These are phyloP conservation scores for Pestalotiopsis fici DNA, from an alignment of 2,329 filamentous ascomycete species.

Conservation along the genomic window DNA sequence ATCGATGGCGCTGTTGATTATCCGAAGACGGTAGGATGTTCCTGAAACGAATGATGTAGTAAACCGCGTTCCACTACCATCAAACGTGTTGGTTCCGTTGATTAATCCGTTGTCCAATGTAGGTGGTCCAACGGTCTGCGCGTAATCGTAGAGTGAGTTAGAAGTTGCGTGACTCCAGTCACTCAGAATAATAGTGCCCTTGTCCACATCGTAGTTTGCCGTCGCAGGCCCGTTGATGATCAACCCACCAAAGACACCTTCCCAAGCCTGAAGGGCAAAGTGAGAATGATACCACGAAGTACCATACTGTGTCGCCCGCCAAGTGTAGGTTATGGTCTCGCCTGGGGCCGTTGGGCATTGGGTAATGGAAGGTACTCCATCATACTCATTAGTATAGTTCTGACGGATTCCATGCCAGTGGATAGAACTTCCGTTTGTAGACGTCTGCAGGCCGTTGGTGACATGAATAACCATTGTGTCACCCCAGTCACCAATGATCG, in stretches of 20 bases:
- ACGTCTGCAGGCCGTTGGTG: constrained; percentile 43
- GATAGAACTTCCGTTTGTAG: constrained; percentile 59
- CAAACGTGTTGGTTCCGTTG: constrained; percentile 30
- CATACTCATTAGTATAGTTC: constrained; percentile 52
- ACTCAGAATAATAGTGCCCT: constrained; percentile 58
- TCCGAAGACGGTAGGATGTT: constrained; percentile 44
- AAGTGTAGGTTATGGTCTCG: constrained; percentile 56
- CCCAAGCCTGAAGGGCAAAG: constrained; percentile 46
- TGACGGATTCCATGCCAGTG: constrained; percentile 67
- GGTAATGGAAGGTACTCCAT: constrained; percentile 54
- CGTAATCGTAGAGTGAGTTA: constrained; percentile 33
- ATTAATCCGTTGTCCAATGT: constrained; percentile 43
- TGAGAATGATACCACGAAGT: constrained; percentile 64
- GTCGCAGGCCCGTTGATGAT: constrained; percentile 62
- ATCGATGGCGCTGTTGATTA: constrained; percentile 44
- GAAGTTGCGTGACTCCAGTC: constrained; percentile 57
- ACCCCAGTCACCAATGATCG: constrained; percentile 49
- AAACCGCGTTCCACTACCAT: constrained; percentile 33
- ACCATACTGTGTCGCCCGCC: constrained; percentile 55
- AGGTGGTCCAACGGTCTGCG: constrained; percentile 33
- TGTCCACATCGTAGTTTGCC: constrained; percentile 62
- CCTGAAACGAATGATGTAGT: constrained; percentile 39
- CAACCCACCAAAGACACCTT: constrained; percentile 62
- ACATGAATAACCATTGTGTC: constrained; percentile 43
- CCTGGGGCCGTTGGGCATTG: constrained; percentile 55